Base-by-base conservation (phyloP, 345 rosid genomes). In the Zanthoxylum bungeanum region DNA sequence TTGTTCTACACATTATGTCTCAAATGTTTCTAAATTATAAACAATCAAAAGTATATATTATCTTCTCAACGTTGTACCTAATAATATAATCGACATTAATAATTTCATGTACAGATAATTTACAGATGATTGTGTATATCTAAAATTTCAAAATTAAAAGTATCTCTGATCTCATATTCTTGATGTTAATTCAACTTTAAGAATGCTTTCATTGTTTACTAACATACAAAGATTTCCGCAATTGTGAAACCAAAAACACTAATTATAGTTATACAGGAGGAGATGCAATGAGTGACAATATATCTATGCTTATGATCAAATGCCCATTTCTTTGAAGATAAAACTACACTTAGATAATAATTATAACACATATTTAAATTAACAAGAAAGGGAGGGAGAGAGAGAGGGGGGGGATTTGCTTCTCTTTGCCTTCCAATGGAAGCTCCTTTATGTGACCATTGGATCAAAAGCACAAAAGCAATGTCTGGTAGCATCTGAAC, bases 381-480 rank as follows among this genome's bases (percentile, higher is more conserved):
- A n/a, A 2, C 12, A 16, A 60, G 37, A n/a, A 37, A 55, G 53
- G 28, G 46, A 37, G 49, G 10, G 27, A 36, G 16, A 55, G 53
- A 37, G 46, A 37, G 49, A 16, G 27, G 37, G 16, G 49, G 16
- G 12, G 12, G 4, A 16, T 37, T 47, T 57, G 37, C 59, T 74
- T 68, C 51, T 71, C 65, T 34, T 42, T 66, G 31, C 67, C 84
- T 76, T 80, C 87, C 82, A 87, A 84, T 80, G 64, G 82, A 79
- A 68, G 85, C 85, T 77, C 73, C 66, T 46, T 75, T 73, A 80
- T 67, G 82, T 85, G 89, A 79, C 86, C 91, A 81, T 77, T 83
- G 36, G 82, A 78, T 78, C 57, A 71, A 80, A 80, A 80, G 82
- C 86, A 84, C 44, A 68, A 80, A 79, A 76, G 79, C 77, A 63